Evolutionary conservation across 768 basidiomycete genomes (phyloP).

Genomic region (Gelatoporia subvermispora): DNA sequence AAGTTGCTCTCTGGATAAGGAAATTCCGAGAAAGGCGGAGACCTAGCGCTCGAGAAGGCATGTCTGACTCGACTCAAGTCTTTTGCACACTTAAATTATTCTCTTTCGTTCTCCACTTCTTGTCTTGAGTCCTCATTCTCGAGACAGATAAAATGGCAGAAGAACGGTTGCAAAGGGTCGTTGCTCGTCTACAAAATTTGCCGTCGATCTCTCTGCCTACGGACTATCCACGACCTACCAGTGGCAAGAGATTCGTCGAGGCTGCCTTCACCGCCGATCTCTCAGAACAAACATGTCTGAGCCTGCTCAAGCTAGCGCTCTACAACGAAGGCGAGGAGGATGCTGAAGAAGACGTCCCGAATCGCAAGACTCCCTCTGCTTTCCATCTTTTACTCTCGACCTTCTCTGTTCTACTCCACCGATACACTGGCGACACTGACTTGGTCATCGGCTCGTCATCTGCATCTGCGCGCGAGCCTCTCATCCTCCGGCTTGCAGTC

Average conservation of each 20-base stretch:
- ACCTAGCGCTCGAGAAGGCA: no score
- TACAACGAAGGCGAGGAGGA: constrained; percentile 62
- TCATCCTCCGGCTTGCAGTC: constrained; percentile 78
- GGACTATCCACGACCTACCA: constrained; percentile 86
- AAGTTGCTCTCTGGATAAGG: no score
- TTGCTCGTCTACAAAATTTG: constrained; percentile 67
- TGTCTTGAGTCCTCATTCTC: no score
- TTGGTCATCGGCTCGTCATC: constrained; percentile 89
- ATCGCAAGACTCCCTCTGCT: constrained; percentile 57
- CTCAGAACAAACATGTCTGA: constrained; percentile 67
- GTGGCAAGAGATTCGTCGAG: constrained; percentile 75
- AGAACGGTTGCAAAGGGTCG: constrained; percentile 42
- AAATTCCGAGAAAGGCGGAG: no score
- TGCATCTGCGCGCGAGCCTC: constrained; percentile 65
- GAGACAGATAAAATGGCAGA: constrained; percentile 21
- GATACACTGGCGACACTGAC: constrained; percentile 94
- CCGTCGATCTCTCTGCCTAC: constrained; percentile 92
- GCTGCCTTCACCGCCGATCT: constrained; percentile 71
- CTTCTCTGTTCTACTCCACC: constrained; percentile 84
- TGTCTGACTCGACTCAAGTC: no score
- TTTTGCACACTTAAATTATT: no score
- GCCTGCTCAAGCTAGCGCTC: constrained; percentile 77
- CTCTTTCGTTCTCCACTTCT: neutral
- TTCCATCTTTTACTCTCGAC: constrained; percentile 93
- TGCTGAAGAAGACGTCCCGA: constrained; percentile 29